These are phyloP conservation scores for Hyaloscypha variabilis DNA, from an alignment of 495 filamentous ascomycete genomes.

Conservation along the genomic window DNA sequence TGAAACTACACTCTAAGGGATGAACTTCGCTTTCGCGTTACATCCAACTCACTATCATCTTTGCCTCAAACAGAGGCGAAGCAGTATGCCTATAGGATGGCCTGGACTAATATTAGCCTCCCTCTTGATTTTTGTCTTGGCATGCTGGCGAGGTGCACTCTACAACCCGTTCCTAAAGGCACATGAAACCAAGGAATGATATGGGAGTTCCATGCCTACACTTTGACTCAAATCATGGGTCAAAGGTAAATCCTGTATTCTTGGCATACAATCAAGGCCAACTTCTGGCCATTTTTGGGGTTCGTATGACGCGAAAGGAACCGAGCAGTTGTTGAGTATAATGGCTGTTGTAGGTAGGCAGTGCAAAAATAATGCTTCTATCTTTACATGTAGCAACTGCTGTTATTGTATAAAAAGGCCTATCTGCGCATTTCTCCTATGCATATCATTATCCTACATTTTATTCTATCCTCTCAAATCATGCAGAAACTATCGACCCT, in stretches of 20 bases:
- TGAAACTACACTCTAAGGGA: neutral
- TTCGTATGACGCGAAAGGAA: neutral
- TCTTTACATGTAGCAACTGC: neutral
- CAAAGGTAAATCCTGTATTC: neutral
- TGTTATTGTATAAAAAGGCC: neutral
- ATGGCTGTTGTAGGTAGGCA: neutral
- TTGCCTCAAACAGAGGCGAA: neutral
- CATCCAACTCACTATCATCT: neutral
- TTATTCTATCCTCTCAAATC: neutral
- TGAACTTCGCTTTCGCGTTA: neutral
- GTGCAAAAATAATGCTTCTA: neutral
- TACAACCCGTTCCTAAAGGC: neutral
- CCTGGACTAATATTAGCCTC: neutral
- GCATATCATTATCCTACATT: neutral
- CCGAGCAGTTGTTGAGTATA: neutral
- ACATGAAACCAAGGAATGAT: neutral
- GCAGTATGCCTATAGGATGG: neutral
- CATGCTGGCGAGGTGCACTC: neutral
- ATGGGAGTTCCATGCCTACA: conserved; percentile 2
- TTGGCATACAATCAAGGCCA: neutral
- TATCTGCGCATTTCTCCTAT: neutral
- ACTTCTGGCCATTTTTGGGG: neutral
- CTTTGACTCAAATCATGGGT: neutral
- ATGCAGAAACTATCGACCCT: neutral
- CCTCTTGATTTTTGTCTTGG: neutral